Evolutionary conservation across 176 grass and related monocot species (phyloP).

Genomic region (Coix lacrymajobi): DNA sequence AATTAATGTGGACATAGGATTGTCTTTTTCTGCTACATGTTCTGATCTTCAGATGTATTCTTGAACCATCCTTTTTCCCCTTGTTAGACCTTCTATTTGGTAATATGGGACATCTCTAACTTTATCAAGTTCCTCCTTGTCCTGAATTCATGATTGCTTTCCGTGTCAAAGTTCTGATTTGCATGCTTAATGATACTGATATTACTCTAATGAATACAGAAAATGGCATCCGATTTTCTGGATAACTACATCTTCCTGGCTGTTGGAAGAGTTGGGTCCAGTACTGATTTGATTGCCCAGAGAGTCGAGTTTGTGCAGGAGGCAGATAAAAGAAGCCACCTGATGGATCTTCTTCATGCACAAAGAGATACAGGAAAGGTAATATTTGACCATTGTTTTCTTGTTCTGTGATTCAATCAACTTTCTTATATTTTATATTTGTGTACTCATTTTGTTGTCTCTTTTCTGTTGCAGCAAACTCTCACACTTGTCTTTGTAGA

Average conservation of each 20-base stretch:
- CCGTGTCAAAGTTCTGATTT: neutral
- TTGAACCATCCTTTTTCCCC: neutral
- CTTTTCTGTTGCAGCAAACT: conserved; percentile 47
- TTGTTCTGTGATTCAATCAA: neutral
- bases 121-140: neutral
- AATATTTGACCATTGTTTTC: neutral
- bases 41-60: neutral
- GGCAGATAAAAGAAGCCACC: conserved; percentile 91
- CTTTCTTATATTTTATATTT: neutral
- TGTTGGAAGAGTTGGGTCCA: conserved; percentile 98
- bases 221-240: conserved; percentile 93
- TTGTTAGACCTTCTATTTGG: neutral
- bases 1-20: neutral
- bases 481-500: conserved; percentile 97
- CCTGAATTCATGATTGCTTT: neutral
- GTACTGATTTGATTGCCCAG: conserved; percentile 90
- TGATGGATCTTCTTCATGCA: conserved; percentile 97
- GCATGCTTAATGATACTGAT: conserved; percentile 3
- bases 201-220: conserved; percentile 45
- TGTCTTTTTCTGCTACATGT: neutral
- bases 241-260: conserved; percentile 92
- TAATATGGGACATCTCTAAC: neutral
- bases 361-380: conserved; percentile 88
- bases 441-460: conserved; percentile 1
- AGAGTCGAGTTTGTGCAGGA: conserved; percentile 94